These are phyloP conservation scores for Ormosia semicastrata DNA, from an alignment of 306 rosid genomes.

Conservation along the genomic window DNA sequence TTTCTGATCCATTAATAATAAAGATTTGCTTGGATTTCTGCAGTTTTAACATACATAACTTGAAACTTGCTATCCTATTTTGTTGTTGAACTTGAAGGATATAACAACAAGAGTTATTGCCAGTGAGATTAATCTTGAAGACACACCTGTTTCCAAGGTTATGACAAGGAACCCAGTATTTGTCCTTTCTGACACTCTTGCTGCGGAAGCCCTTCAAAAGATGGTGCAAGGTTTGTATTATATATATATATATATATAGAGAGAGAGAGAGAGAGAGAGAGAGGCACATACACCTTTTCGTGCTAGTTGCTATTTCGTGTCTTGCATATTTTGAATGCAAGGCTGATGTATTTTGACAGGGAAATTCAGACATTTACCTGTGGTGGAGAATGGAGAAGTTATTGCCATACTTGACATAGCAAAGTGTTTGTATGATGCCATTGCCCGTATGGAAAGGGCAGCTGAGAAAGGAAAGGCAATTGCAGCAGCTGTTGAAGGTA, in stretches of 20 bases:
- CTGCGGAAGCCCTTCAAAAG: conserved; percentile 99
- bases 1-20: neutral
- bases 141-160: conserved; percentile 84
- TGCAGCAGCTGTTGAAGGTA: conserved; percentile 98
- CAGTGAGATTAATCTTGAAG: conserved; percentile 68
- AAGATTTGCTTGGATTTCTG: neutral
- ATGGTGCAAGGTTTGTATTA: conserved; percentile 90
- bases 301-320: neutral
- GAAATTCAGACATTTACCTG: conserved; percentile 94
- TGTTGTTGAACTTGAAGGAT: conserved; percentile 67
- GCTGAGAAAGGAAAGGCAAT: conserved; percentile 98
- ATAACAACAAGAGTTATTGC: conserved; percentile 86
- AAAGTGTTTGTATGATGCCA: conserved; percentile 94
- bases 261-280: neutral
- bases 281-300: neutral
- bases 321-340: conserved; percentile 12
- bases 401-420: conserved; percentile 97
- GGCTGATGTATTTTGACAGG: conserved; percentile 52
- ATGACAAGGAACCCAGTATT: conserved; percentile 93
- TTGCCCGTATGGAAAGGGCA: conserved; percentile 96
- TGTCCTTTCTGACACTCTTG: conserved; percentile 92
- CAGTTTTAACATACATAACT: neutral
- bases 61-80: neutral
- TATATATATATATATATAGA: neutral
- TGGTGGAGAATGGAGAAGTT: conserved; percentile 97